A percentile compares a stretch with the other conserved stretches of the same genome.
Evolutionary conservation across 208 protist species (phyloP).

Genomic region (Trypanosomatidae sp.): DNA sequence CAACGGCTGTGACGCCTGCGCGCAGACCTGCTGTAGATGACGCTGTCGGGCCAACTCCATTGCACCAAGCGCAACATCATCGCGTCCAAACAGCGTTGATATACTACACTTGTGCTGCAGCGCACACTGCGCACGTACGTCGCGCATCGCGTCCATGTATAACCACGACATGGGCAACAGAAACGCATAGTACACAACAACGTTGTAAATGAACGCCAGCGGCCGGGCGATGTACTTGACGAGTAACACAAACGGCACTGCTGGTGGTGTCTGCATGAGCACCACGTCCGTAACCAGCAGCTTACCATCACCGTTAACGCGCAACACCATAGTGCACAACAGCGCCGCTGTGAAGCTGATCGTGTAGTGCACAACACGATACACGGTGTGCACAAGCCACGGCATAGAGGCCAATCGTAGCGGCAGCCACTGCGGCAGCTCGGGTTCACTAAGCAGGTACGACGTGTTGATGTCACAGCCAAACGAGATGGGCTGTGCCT

Average conservation of each 20-base stretch:
- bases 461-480: conserved; percentile 13
- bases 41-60: no score
- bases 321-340: conserved; percentile 26
- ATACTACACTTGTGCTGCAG: conserved; percentile 9
- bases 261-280: conserved; percentile 71
- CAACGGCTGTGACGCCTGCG: no score
- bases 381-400: conserved; percentile 45
- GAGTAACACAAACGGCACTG: conserved; percentile 65
- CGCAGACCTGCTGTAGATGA: no score
- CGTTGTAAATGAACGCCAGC: conserved; percentile 33
- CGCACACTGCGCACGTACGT: conserved; percentile 25
- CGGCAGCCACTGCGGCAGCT: conserved; percentile 43
- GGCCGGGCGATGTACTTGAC: conserved; percentile 57
- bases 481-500: no score
- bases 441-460: conserved; percentile 18
- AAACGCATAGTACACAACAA: conserved; percentile 53
- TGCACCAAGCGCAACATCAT: no score
- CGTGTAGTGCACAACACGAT: conserved; percentile 19
- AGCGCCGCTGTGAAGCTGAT: conserved; percentile 27
- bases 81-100: no score
- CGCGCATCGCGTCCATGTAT: conserved; percentile 29
- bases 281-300: conserved; percentile 49
- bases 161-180: conserved; percentile 61
- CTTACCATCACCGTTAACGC: conserved; percentile 62
- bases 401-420: conserved; percentile 23